These are phyloP conservation scores for Aureobasidium sp. DNA, from an alignment of 2,329 filamentous ascomycete species.

Conservation along the genomic window DNA sequence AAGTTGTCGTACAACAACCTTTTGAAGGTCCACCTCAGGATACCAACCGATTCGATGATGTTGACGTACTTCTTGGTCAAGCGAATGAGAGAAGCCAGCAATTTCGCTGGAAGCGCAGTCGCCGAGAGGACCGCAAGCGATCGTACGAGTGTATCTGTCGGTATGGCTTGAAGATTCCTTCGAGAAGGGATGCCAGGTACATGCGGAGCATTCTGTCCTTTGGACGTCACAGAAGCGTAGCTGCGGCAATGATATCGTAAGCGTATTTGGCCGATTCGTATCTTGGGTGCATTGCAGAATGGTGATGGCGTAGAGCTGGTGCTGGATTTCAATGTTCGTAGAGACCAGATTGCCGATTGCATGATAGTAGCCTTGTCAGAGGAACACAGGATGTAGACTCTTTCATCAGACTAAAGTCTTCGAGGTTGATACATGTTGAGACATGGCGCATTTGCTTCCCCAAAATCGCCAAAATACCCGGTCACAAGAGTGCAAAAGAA, in stretches of 20 bases:
- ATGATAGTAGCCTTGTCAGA: background rate
- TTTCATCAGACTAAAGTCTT: background rate
- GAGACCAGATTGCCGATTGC: background rate
- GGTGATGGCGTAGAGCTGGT: background rate
- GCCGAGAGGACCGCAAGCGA: background rate
- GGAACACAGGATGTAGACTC: background rate
- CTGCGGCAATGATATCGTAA: background rate
- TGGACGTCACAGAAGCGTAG: background rate
- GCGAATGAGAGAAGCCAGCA: constrained; percentile 1
- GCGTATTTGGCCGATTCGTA: background rate
- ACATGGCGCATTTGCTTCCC: background rate
- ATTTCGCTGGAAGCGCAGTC: background rate
- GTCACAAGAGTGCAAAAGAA: background rate
- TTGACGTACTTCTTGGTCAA: constrained; percentile 4
- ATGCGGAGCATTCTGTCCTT: background rate
- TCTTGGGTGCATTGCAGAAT: background rate
- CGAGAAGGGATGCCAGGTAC: background rate
- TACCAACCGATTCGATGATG: background rate
- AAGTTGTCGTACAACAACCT: constrained; percentile 4
- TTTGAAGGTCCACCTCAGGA: background rate
- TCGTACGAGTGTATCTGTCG: background rate
- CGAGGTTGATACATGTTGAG: background rate
- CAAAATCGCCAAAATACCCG: background rate
- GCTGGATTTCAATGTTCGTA: background rate
- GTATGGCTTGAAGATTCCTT: background rate